Evolutionary conservation across 2,329 filamentous ascomycete species (phyloP), one percentile per base, ranked within the genome.

Genomic region (Ophiostoma novo-ulmi): DNA sequence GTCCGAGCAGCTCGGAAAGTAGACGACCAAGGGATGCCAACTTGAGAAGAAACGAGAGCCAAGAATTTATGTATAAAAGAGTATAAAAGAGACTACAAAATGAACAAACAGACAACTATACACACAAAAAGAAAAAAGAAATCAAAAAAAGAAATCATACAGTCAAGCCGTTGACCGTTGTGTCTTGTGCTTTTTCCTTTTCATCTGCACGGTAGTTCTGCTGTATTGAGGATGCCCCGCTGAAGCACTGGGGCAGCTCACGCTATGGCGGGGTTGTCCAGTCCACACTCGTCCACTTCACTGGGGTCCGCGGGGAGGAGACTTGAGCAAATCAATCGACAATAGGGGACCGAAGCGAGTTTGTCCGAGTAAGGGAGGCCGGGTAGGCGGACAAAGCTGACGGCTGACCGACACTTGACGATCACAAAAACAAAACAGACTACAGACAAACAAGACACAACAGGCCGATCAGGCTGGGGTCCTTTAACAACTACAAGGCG

Each of bases 251-350:
- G 52, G 52, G 52, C 52, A 58, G 52, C n/a, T 10, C 52, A 58
- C 52, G 13, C 52, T 58, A 58, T 58, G 52, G 52, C 38, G 35
- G 38, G 65, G n/a, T 67, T 48, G 65, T 41, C 38, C 26, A 31
- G 31, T 31, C 31, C 31, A 31, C 31, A 48, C 26, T 58, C 8
- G 3, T 58, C 44, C 17, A 58, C 31, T 31, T 31, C 31, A 31
- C 31, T 26, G 52, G 52, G 52, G n/a, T 26, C 52, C 52, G 52
- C 52, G 52, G n/a, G 22, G 52, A 58, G 52, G 52, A 58, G 52
- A 58, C 14, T 48, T n/a, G 17, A 20, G 52, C 22, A 13, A 58
- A 26, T 11, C 52, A 58, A 10, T 44, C 13, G 14, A 5, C 38
- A 14, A 44, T 44, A 44, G 41, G 41, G 41, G 14, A 14, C 20